Evolutionary conservation across 208 protist genomes (phyloP).

Genomic region (Crithidia sp.): DNA sequence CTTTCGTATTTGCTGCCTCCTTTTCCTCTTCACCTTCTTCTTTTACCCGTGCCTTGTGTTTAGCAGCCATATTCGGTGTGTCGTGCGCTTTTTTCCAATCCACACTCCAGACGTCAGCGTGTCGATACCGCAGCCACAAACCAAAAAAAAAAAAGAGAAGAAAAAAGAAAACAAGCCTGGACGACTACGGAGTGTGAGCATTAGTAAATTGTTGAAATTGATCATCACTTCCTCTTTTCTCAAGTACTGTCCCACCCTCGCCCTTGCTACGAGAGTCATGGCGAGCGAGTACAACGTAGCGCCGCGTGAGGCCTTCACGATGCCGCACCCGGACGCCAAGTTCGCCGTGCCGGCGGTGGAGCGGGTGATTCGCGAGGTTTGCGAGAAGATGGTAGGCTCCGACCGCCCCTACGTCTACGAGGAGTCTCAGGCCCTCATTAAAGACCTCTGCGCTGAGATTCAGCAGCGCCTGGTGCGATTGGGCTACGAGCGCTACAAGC

Average conservation of each 20-base stretch:
- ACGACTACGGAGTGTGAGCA: not conserved
- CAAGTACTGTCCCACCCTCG: too few species aligned
- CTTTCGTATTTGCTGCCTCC: too few species aligned
- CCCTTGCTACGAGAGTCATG: conserved; percentile 3
- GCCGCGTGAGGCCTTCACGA: conserved; percentile 59
- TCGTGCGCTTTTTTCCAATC: not conserved
- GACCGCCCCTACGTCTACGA: conserved; percentile 73
- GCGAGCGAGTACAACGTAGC: conserved; percentile 53
- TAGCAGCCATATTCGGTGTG: too few species aligned
- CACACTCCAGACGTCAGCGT: not conserved
- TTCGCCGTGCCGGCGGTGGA: conserved; percentile 84
- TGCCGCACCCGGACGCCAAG: conserved; percentile 72
- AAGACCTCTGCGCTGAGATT: conserved; percentile 88
- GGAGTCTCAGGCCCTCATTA: conserved; percentile 79
- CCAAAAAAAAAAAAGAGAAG: not conserved
- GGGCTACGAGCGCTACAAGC: conserved; percentile 92
- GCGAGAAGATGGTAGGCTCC: conserved; percentile 68
- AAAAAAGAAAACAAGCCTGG: not conserved
- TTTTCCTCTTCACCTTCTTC: too few species aligned
- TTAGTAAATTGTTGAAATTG: too few species aligned
- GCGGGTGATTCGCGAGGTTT: conserved; percentile 77
- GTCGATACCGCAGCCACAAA: not conserved
- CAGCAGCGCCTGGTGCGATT: conserved; percentile 87
- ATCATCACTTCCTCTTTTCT: conserved; percentile 15
- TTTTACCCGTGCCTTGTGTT: too few species aligned